Evolutionary conservation across 352 stramenopile species (phyloP), one percentile per base, ranked within the genome.

Genomic region (Aphanomyces stellatus): DNA sequence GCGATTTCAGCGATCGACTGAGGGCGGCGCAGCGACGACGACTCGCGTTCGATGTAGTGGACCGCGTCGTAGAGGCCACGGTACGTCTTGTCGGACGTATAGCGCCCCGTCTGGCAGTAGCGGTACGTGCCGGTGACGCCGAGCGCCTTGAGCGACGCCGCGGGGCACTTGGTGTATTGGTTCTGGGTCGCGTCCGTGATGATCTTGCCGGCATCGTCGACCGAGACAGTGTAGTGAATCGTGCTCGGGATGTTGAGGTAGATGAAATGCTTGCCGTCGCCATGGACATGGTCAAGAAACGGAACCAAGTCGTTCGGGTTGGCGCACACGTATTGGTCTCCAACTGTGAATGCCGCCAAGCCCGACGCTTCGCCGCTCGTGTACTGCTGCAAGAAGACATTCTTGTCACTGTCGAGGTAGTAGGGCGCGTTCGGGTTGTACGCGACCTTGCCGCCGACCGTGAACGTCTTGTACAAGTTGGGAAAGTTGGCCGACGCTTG

Each of bases 381-480:
- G 60, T 67, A 67, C 22, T 67, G 40, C 17, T 57, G 25, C 27
- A 31, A 25, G n/a, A 11, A 33, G 25, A 67, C 41, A 15, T 57
- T 19, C n/a, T 57, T 56, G 37, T 57, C 42, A 31, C 40, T 48
- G 31, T 56, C 30, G 13, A 65, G 15, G 41, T 67, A 67, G 34
- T 33, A 67, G 17, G 60, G 60, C 28, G 60, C 60, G 25, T 67
- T 67, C 22, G 60, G 60, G 49, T 67, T 67, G 60, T 67, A 67
- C 11, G 41, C 25, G 28, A 43, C 22, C 11, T 22, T 57, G 31
- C 11, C 33, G 8, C n/a, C 60, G 1, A 22, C 22, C 31, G 57
- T 34, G 60, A 67, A 67, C n/a, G 60, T 35, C 19, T 24, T 7
- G 34, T 67, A 67, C 13, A 67, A 22, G 43, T 67, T 67, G 13